Base-by-base conservation (phyloP, 2,329 filamentous ascomycete genomes). In the Blumeriella jaapii region DNA sequence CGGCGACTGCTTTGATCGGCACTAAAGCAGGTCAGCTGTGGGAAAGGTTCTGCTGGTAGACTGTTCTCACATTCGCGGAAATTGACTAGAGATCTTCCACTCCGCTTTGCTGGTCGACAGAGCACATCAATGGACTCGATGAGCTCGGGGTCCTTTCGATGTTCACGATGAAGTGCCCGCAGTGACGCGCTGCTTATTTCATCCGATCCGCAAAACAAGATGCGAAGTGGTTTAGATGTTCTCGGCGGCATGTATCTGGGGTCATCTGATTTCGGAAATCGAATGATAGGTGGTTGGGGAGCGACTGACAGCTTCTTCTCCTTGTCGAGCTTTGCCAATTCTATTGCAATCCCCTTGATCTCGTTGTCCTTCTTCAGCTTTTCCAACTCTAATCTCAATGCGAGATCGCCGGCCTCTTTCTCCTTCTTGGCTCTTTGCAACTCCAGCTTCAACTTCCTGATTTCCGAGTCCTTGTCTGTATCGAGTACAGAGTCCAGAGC, bases 161-260 rank as follows among this genome's bases (percentile, higher is more conserved):
- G 68, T 53, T 84, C 79, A 4, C 61, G 52, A 48, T 79, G 58
- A 20, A 98, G 62, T 5, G 82, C 81, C 39, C 63, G 62, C 31
- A 98, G 64, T 1, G 85, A 84, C 34, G 70, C 71, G 51, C 80
- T 80, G 62, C 89, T 95, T 59, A 96, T 94, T 2, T 77, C 68
- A 58, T 98, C 91, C 3, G 89, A 91, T 44, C 91, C 91, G 60
- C 87, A 96, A 61, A 95, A 98, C 3, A 98, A 69, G 35, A 98
- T 85, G 20, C 78, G 71, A 19, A 98, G 65, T 3, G 84, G 82
- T 4, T 74, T 52, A 15, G 48, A 50, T 8, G 31, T 16, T 29
- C 29, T 35, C 13, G 25, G n/a, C n/a, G n/a, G n/a, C n/a, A 29
- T 13, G 18, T 35, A 20, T 29, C 22, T 11, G 23, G 19, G 3